phyloP scores from a whole-genome alignment of 139 green algal species.

The Spirogloea muscicola region DNA sequence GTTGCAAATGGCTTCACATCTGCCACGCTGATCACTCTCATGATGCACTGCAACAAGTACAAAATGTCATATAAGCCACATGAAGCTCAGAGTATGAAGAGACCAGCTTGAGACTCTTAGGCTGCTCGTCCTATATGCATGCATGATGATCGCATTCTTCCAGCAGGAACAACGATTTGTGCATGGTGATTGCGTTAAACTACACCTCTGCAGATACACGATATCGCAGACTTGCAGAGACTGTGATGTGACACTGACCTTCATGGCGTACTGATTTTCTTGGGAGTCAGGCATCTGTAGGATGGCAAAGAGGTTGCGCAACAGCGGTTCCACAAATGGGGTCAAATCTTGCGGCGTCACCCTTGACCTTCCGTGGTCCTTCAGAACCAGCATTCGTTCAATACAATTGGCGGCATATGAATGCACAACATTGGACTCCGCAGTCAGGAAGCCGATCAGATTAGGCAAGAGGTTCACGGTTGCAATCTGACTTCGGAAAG shows the following conservation, averaged over 20 bases:
- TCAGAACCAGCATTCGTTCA: slow-evolving; percentile 76
- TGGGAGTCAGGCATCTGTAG: slow-evolving; percentile 74
- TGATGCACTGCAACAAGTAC: slow-evolving; percentile 78
- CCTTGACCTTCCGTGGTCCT: slow-evolving; percentile 25
- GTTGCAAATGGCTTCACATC: slow-evolving; percentile 51
- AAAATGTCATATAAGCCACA: too few relatives aligned
- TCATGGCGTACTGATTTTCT: too few relatives aligned
- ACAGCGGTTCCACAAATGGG: slow-evolving; percentile 61
- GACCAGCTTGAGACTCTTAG: too few relatives aligned
- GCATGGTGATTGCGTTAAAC: too few relatives aligned
- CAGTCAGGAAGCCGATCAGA: slow-evolving; percentile 63
- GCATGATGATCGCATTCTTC: too few relatives aligned
- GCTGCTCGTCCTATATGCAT: too few relatives aligned
- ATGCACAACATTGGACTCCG: slow-evolving; percentile 88
- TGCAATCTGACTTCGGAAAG: slow-evolving; percentile 72
- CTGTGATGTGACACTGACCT: too few relatives aligned
- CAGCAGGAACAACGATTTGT: too few relatives aligned
- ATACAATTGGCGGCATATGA: slow-evolving; percentile 88
- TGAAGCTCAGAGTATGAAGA: too few relatives aligned
- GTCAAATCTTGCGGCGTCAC: slow-evolving; percentile 70
- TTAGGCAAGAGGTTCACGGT: slow-evolving; percentile 70
- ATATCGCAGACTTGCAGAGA: too few relatives aligned
- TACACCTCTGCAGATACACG: too few relatives aligned
- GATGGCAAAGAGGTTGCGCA: slow-evolving; percentile 79
- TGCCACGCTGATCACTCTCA: slow-evolving; percentile 16